Evolutionary conservation across 208 protist species (phyloP).

Genomic region (Crithidia acanthocephali): DNA sequence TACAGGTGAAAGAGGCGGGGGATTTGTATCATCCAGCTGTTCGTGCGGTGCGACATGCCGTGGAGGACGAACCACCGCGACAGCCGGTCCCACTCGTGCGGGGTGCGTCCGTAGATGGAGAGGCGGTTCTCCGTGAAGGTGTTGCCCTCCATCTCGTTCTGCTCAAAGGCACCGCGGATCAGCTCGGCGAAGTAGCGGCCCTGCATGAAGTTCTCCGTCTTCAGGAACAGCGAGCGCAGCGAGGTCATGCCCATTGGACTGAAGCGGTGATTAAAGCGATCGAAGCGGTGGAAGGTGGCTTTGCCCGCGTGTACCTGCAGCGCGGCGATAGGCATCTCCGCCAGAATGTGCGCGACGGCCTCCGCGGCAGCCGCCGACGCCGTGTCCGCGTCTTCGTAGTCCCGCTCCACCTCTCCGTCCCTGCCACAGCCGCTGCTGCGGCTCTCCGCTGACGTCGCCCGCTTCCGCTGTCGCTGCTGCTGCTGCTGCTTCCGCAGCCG

Average conservation of each 20-base stretch:
- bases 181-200: constrained; percentile 92
- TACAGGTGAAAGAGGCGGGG: constrained; percentile 91
- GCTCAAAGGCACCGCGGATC: constrained; percentile 55
- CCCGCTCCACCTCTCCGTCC: neutral
- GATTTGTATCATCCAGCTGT: constrained; percentile 97
- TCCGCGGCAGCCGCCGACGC: constrained; percentile 29
- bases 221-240: constrained; percentile 79
- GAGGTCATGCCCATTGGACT: constrained; percentile 70
- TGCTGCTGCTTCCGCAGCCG: neutral
- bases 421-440: too few species aligned
- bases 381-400: neutral
- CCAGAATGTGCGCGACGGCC: constrained; percentile 26
- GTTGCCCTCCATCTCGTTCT: constrained; percentile 55
- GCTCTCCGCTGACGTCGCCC: neutral
- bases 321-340: constrained; percentile 69
- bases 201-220: constrained; percentile 90
- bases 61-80: constrained; percentile 86
- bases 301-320: constrained; percentile 86
- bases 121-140: constrained; percentile 87
- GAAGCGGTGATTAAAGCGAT: constrained; percentile 89
- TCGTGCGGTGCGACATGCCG: constrained; percentile 92
- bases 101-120: constrained; percentile 78
- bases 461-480: neutral
- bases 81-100: constrained; percentile 75
- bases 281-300: constrained; percentile 89